Base-by-base conservation (phyloP, 2,329 filamentous ascomycete species). In the Seiridium unicorne region DNA sequence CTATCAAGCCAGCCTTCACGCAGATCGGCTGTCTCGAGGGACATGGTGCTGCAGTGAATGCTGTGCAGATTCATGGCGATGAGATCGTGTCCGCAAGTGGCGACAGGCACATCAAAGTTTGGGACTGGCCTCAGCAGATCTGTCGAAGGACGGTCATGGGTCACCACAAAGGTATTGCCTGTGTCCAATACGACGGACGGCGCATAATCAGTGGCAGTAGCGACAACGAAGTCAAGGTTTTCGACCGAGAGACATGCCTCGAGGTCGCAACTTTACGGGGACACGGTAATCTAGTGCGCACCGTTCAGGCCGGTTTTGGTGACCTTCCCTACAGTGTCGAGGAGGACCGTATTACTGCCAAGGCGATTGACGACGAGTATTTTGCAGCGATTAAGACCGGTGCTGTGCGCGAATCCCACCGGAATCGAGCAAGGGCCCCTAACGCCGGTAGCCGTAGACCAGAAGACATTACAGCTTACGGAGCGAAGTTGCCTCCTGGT, bases 181-280 rank as follows among this genome's bases (percentile, higher is more conserved):
- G 95, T 73, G 93, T 99, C 13, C 94, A 99, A 74, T 98, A 95
- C 70, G 95, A 99, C 72, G 93, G 92, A 34, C 88, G 92, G 55
- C 87, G 95, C 26, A 96, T 99, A 63, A 92, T 99, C 56, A 97
- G 92, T 68, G 95, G 95, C 3, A 97, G 93, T 74, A 97, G 93
- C 67, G 95, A 99, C 73, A 93, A 96, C 71, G 93, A 95, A 46
- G 92, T 99, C 38, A 93, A 95, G 66, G 95, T 99, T 26, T 99
- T 96, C 72, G 95, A 98, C 72, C 89, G 90, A 49, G 84, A 86
- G 51, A 93, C 92, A 0, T 90, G 91, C 3, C 88, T 95, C 9
- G 93, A 98, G 74, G 92, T 98, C 5, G 94, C 93, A 13, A 94
- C 91, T 69, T 81, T 99, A 7, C 84, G 88, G 55, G 91, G 91